A percentile compares a stretch with the other conserved stretches of the same genome.
phyloP scores from a whole-genome alignment of 345 rosid species.

The Lumnitzera littorea region DNA sequence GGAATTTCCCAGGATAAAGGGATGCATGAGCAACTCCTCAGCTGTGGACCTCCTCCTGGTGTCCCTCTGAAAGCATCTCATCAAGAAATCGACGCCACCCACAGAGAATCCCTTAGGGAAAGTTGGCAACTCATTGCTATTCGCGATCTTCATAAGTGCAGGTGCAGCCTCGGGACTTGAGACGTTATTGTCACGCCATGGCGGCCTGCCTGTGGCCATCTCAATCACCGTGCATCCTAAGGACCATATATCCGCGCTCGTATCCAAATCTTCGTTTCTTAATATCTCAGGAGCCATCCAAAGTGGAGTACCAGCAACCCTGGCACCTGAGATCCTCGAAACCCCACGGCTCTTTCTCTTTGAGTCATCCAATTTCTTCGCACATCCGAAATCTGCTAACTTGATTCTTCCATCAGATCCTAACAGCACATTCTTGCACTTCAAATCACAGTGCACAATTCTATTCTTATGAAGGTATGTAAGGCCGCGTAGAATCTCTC shows the following conservation, averaged over 20 bases:
- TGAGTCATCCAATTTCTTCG: constrained; percentile 10
- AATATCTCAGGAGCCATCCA: constrained; percentile 43
- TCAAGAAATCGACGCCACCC: constrained; percentile 25
- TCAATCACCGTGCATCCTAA: constrained; percentile 31
- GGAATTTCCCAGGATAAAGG: constrained; percentile 10
- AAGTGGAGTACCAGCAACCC: constrained; percentile 26
- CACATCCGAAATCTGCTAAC: constrained; percentile 37
- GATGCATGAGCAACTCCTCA: constrained; percentile 26
- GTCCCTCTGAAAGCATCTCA: constrained; percentile 25
- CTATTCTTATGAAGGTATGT: constrained; percentile 26
- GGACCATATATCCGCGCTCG: constrained; percentile 36
- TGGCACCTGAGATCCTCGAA: not conserved
- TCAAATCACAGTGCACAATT: constrained; percentile 32
- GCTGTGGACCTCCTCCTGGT: constrained; percentile 23
- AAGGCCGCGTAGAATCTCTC: constrained; percentile 25
- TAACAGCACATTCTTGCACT: constrained; percentile 30
- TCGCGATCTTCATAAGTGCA: constrained; percentile 23
- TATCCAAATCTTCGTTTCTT: constrained; percentile 18
- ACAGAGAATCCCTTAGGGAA: constrained; percentile 20
- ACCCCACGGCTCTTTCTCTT: not conserved
- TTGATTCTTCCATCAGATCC: constrained; percentile 20
- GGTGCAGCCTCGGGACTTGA: constrained; percentile 19
- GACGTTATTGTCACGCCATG: constrained; percentile 14
- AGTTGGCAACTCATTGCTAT: constrained; percentile 15
- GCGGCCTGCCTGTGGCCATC: constrained; percentile 36